These are phyloP conservation scores for Daldinia bambusicola DNA, from an alignment of 495 filamentous ascomycete species.

Conservation along the genomic window DNA sequence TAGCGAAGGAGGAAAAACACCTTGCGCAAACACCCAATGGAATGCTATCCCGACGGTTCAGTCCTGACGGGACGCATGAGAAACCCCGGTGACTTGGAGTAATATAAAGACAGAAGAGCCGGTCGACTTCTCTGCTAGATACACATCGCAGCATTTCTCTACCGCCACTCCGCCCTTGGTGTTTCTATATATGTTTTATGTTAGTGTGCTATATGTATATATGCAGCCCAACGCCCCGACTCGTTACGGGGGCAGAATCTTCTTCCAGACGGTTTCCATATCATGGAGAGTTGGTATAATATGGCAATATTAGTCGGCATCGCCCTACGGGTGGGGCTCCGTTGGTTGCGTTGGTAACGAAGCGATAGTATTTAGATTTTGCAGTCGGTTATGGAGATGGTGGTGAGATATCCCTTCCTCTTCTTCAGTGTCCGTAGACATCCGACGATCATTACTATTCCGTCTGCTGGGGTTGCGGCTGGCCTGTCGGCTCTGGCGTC, in stretches of 20 bases:
- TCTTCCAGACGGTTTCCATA: background rate
- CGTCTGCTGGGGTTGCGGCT: slow-evolving; percentile 41
- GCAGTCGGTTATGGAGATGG: slow-evolving; percentile 35
- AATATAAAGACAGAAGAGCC: slow-evolving; percentile 2
- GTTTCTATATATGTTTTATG: slow-evolving; percentile 14
- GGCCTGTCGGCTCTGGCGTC: slow-evolving; percentile 43
- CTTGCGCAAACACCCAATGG: slow-evolving; percentile 28
- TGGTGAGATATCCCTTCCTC: slow-evolving; percentile 34
- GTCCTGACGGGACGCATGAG: slow-evolving; percentile 3
- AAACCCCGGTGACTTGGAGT: background rate
- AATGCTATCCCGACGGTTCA: slow-evolving; percentile 35
- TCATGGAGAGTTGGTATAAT: background rate
- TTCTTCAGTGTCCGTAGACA: slow-evolving; percentile 30
- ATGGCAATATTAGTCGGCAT: background rate
- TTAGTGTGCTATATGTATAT: slow-evolving; percentile 23
- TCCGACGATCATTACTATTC: slow-evolving; percentile 37
- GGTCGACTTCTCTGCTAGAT: background rate
- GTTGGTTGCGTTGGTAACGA: slow-evolving; percentile 26
- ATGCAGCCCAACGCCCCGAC: slow-evolving; percentile 8
- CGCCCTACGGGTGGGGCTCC: slow-evolving; percentile 11
- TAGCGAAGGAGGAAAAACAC: slow-evolving; percentile 16
- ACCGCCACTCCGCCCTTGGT: slow-evolving; percentile 1
- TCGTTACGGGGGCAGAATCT: background rate
- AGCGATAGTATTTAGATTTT: slow-evolving; percentile 42
- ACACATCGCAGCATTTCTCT: background rate